Evolutionary conservation across 176 grass and related monocot species (phyloP), one percentile per base, ranked within the genome.

Genomic region (Carex cristatella): DNA sequence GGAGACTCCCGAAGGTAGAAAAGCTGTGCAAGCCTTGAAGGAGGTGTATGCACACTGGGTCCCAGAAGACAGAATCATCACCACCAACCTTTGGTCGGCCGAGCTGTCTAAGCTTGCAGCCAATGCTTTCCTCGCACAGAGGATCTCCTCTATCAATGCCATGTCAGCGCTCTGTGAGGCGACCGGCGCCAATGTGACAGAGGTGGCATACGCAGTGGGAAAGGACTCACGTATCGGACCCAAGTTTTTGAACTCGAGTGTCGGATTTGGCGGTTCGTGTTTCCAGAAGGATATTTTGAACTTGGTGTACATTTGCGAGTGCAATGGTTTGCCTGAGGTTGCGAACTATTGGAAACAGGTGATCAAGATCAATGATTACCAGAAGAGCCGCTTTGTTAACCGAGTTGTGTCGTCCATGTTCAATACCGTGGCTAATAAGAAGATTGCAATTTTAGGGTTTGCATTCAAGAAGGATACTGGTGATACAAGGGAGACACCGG

Each of bases 321-420:
- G 94, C 89, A 97, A 97, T 12, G 94, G 94, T 84, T 87, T 97
- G 32, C 94, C 94, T 0, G 94, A 97, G 79, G 94, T 97, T 35
- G 91, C 94, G 5, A 94, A 91, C 91, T 97, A 97, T 84, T 97
- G 94, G 94, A 97, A 97, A 88, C 91, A 97, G 86, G 94, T 97
- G 65, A 97, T 97, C 87, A 97, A 97, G 94, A 97, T 97, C 89
- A 97, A 97, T 38, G 94, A 97, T 87, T 97, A 97, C 84, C 94
- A 97, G 84, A 97, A 97, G 88, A 91, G 89, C 89, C 84, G 94
- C 79, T 94, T 97, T 11, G 94, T 97, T n/a, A 97, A 94, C 89
- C 91, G 94, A 1, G 91, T 97, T 5, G 94, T 97, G 57, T 82
- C 94, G 0, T 97, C 94, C 81, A 97, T 97, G 94, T 97, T 97